Evolutionary conservation across 2,329 filamentous ascomycete genomes (phyloP).

Genomic region (Phyllosticta paracitricarpa): DNA sequence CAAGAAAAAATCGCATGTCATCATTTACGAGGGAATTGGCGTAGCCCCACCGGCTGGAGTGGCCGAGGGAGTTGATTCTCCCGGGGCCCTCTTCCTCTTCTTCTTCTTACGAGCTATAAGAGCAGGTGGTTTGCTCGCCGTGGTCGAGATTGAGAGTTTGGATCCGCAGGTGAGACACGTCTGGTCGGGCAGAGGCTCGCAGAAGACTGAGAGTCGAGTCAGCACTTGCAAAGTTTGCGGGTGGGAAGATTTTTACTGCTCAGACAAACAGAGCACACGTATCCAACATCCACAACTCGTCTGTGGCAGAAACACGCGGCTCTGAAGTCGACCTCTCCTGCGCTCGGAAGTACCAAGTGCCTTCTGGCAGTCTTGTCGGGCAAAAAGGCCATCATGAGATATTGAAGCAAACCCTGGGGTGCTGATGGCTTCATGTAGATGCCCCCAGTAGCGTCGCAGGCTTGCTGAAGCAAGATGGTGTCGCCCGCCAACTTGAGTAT

Average conservation of each 20-base stretch:
- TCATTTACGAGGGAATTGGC: constrained; percentile 6
- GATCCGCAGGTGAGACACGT: constrained; percentile 30
- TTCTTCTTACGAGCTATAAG: constrained; percentile 27
- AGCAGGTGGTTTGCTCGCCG: constrained; percentile 24
- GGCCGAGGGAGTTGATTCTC: constrained; percentile 19
- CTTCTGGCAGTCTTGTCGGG: constrained; percentile 56
- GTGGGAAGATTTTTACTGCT: constrained; percentile 49
- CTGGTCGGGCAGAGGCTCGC: constrained; percentile 23
- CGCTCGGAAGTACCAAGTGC: constrained; percentile 66
- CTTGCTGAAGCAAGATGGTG: constrained; percentile 90
- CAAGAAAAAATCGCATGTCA: not conserved
- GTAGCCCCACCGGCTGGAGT: constrained; percentile 20
- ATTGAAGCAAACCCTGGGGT: constrained; percentile 63
- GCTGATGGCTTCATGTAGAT: constrained; percentile 52
- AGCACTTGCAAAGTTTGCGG: not conserved
- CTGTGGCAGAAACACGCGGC: constrained; percentile 98
- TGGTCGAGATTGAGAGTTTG: constrained; percentile 26
- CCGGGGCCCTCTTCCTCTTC: constrained; percentile 26
- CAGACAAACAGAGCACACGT: constrained; percentile 91
- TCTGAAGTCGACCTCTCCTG: constrained; percentile 85
- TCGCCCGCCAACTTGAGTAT: constrained; percentile 77
- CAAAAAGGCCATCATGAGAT: constrained; percentile 90
- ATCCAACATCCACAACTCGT: constrained; percentile 81
- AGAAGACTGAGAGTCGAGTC: constrained; percentile 23
- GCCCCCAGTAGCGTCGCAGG: constrained; percentile 61